Evolutionary conservation across 768 basidiomycete species (phyloP).

Genomic region (Lactifluus echinatus): DNA sequence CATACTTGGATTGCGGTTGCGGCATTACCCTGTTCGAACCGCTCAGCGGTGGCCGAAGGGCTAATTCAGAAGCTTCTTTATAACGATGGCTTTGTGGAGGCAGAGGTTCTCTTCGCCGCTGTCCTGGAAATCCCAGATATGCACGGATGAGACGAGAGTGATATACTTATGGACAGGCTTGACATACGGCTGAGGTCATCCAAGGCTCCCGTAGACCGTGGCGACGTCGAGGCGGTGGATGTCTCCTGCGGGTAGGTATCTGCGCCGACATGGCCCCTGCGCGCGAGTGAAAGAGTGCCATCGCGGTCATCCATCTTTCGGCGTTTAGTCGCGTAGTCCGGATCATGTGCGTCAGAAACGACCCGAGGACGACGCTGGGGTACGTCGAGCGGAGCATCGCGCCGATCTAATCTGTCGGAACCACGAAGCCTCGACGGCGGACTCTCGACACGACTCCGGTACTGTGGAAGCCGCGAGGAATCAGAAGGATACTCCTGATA

Average conservation of each 20-base stretch:
- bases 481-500: slow-evolving; percentile 10
- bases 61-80: slow-evolving; percentile 9
- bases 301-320: slow-evolving; percentile 14
- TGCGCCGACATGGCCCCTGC: slow-evolving; percentile 9
- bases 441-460: slow-evolving; percentile 12
- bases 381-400: slow-evolving; percentile 9
- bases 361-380: slow-evolving; percentile 15
- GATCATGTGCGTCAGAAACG: slow-evolving; percentile 8
- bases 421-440: slow-evolving; percentile 12
- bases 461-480: slow-evolving; percentile 1
- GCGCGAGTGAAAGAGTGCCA: slow-evolving; percentile 1
- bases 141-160: slow-evolving; percentile 8
- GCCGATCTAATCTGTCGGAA: slow-evolving; percentile 1
- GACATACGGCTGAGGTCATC: slow-evolving; percentile 20
- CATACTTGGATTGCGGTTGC: slow-evolving; percentile 12
- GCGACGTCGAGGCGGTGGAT: slow-evolving; percentile 14
- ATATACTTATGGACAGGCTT: slow-evolving; percentile 11
- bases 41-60: not conserved
- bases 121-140: slow-evolving; percentile 14
- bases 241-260: slow-evolving; percentile 8
- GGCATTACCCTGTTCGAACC: slow-evolving; percentile 6
- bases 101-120: slow-evolving; percentile 16
- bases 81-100: slow-evolving; percentile 20
- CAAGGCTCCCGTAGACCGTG: slow-evolving; percentile 8
- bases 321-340: slow-evolving; percentile 16